Conservation (phyloP, 768 basidiomycete species). For the Botryobasidium botryosum region DNA sequence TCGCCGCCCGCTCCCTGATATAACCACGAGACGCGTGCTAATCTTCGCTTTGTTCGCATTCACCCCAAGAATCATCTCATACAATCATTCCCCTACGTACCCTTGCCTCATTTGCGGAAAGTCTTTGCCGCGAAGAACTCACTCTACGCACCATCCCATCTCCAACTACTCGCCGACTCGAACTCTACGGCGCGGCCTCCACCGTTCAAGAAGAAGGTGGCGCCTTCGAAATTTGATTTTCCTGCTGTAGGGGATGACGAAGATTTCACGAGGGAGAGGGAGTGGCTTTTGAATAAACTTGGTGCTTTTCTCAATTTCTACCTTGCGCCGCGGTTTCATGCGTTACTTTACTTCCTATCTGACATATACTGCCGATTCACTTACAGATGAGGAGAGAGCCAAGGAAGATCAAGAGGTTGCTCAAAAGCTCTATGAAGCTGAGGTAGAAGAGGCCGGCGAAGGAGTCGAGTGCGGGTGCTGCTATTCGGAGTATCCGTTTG, state of each 20-base stretch:
- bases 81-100: constrained; percentile 39
- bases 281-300: constrained; percentile 30
- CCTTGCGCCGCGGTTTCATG: neutral
- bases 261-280: constrained; percentile 29
- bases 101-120: constrained; percentile 36
- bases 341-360: neutral
- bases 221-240: constrained; percentile 2
- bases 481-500: constrained; percentile 54
- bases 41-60: constrained; percentile 1
- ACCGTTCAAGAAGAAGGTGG: constrained; percentile 14
- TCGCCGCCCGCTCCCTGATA: constrained; percentile 4
- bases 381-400: constrained; percentile 16
- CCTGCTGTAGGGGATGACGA: constrained; percentile 6
- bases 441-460: constrained; percentile 26
- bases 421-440: constrained; percentile 29
- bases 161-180: constrained; percentile 29
- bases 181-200: constrained; percentile 15
- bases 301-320: constrained; percentile 1
- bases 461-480: constrained; percentile 84
- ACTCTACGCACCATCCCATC: constrained; percentile 52
- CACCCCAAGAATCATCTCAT: constrained; percentile 32
- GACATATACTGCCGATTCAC: neutral
- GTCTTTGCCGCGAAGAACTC: constrained; percentile 23
- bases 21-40: constrained; percentile 9
- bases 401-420: constrained; percentile 19